These are phyloP conservation scores for Dryas integrifolia DNA, from an alignment of 331 rosid genomes.

Conservation along the genomic window DNA sequence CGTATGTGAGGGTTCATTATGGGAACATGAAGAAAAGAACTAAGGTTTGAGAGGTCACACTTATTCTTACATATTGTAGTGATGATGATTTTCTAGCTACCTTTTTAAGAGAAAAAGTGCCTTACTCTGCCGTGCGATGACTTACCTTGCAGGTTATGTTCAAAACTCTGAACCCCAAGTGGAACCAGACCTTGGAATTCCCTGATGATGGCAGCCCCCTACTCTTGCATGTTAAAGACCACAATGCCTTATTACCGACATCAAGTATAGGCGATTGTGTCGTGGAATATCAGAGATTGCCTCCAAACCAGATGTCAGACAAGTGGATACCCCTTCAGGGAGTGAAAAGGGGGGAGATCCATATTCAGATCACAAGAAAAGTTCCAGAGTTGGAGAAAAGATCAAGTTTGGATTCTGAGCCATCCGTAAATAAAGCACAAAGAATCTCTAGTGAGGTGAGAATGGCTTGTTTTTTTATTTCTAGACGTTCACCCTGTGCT, in stretches of 20 bases:
- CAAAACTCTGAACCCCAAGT: conserved; percentile 74
- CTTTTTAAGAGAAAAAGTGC: too few relatives aligned
- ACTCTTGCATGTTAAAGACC: conserved; percentile 74
- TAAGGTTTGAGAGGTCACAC: conserved; percentile 52
- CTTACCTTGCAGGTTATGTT: conserved; percentile 52
- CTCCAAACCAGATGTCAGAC: conserved; percentile 69
- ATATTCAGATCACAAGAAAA: conserved; percentile 76
- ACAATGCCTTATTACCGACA: conserved; percentile 69
- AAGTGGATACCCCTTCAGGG: conserved; percentile 99
- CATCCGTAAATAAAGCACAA: conserved; percentile 60
- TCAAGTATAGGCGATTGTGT: conserved; percentile 80
- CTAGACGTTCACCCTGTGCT: neutral
- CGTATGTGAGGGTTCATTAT: conserved; percentile 81
- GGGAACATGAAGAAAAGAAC: conserved; percentile 80
- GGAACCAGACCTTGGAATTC: conserved; percentile 95
- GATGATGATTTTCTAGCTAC: too few relatives aligned
- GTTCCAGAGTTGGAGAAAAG: conserved; percentile 61
- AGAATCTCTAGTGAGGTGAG: conserved; percentile 67
- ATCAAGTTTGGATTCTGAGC: conserved; percentile 56
- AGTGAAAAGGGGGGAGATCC: conserved; percentile 90
- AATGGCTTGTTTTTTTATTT: conserved; percentile 1
- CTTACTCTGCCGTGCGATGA: neutral
- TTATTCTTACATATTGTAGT: neutral
- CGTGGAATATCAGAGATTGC: conserved; percentile 82
- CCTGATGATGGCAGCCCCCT: conserved; percentile 82